Evolutionary conservation across 176 grass and related monocot genomes (phyloP).

Genomic region (Bothriochloa decipiens): DNA sequence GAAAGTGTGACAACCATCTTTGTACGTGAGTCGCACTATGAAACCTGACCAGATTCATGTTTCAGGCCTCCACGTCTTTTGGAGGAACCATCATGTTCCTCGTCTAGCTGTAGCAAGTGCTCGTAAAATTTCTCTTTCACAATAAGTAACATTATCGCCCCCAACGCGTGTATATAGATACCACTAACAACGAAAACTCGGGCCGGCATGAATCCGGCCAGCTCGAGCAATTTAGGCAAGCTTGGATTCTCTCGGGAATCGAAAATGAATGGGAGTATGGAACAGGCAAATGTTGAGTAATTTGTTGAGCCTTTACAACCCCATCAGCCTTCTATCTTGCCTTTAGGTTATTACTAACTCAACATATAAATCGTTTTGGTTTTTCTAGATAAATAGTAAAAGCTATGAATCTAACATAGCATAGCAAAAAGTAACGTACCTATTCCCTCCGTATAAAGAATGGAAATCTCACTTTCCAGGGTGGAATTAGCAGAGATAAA

Average conservation of each 20-base stretch:
- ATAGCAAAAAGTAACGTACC: no score
- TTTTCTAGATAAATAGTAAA: no score
- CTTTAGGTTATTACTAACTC: no score
- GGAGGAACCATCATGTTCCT: background rate
- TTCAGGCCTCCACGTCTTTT: constrained; percentile 23
- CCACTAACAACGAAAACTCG: background rate
- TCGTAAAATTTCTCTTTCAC: background rate
- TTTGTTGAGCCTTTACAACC: no score
- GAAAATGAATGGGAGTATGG: no score
- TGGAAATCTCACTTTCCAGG: no score
- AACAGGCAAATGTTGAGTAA: no score
- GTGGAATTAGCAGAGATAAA: no score
- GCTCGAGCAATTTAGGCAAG: background rate
- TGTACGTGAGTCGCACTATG: constrained; percentile 31
- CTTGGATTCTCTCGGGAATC: background rate
- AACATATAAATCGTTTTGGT: no score
- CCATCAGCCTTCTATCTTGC: no score
- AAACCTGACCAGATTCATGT: background rate
- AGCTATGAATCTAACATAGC: no score
- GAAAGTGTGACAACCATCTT: background rate
- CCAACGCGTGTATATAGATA: background rate
- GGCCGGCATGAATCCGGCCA: background rate
- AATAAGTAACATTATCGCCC: background rate
- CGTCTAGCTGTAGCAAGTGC: background rate
- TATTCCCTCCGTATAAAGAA: no score